Evolutionary conservation across 306 rosid genomes (phyloP).

Genomic region (Biancaea sappan): DNA sequence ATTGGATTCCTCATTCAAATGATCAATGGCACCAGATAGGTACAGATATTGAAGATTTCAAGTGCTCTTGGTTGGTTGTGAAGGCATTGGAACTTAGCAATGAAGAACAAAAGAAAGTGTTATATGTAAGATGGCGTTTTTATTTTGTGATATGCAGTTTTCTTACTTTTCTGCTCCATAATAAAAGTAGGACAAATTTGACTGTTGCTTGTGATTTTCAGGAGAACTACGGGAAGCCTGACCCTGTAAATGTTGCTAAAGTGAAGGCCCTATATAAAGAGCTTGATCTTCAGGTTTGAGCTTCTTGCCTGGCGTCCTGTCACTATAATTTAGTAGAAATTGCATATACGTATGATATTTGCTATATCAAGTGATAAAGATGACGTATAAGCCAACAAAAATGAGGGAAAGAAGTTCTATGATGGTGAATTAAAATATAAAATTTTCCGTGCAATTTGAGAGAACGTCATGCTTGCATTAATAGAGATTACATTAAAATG

Average conservation of each 20-base stretch:
- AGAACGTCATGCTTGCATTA: not conserved
- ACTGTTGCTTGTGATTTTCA: slow-evolving; percentile 34
- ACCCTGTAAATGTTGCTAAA: slow-evolving; percentile 61
- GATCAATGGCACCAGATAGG: slow-evolving; percentile 68
- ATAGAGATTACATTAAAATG: not conserved
- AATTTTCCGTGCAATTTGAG: not conserved
- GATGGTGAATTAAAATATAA: not conserved
- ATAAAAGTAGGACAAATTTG: slow-evolving; percentile 16
- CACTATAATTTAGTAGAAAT: not conserved
- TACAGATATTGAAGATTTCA: slow-evolving; percentile 95
- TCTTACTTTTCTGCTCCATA: not conserved
- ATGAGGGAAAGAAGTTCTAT: not conserved
- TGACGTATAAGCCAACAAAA: slow-evolving; percentile 9
- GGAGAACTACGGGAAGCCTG: slow-evolving; percentile 83
- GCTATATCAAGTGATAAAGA: slow-evolving; percentile 6
- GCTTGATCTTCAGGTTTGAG: slow-evolving; percentile 78
- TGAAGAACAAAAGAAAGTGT: slow-evolving; percentile 70
- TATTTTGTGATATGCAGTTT: not conserved
- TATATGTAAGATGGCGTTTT: slow-evolving; percentile 56
- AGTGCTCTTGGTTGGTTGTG: slow-evolving; percentile 95
- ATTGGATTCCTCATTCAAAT: slow-evolving; percentile 28
- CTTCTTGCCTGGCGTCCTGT: slow-evolving; percentile 4
- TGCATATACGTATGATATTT: not conserved
- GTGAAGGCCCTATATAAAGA: slow-evolving; percentile 73
- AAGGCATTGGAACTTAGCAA: slow-evolving; percentile 79